phyloP scores from a whole-genome alignment of 2,329 filamentous ascomycete species.

The Monosporascus sp. region DNA sequence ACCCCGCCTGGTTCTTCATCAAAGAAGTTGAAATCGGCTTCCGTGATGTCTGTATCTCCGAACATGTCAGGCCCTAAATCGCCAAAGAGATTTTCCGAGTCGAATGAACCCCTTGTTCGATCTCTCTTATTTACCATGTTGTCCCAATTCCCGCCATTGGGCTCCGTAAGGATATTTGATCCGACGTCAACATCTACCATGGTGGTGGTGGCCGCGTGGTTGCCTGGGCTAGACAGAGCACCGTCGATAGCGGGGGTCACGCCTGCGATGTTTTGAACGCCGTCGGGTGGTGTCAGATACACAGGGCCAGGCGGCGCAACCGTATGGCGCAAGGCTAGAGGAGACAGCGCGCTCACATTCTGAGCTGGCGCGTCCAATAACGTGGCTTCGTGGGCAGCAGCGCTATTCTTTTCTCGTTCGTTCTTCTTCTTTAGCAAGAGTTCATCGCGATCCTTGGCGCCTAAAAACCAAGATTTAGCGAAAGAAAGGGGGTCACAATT shows the following conservation, averaged over 20 bases:
- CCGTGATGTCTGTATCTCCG: slow-evolving; percentile 68
- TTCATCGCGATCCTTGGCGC: slow-evolving; percentile 40
- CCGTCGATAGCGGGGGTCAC: slow-evolving; percentile 53
- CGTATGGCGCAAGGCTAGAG: slow-evolving; percentile 40
- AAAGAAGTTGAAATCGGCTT: slow-evolving; percentile 81
- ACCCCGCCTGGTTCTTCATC: slow-evolving; percentile 52
- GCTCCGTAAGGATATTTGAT: slow-evolving; percentile 22
- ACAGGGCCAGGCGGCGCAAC: slow-evolving; percentile 46
- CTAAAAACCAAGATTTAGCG: slow-evolving; percentile 44
- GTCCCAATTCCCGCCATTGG: slow-evolving; percentile 36
- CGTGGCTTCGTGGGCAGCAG: slow-evolving; percentile 35
- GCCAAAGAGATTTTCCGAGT: slow-evolving; percentile 58
- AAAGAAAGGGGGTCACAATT: slow-evolving; percentile 43
- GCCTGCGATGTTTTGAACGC: slow-evolving; percentile 46
- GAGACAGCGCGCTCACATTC: slow-evolving; percentile 45
- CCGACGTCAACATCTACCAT: slow-evolving; percentile 33
- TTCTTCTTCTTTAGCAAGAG: slow-evolving; percentile 41
- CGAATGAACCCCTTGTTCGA: slow-evolving; percentile 36
- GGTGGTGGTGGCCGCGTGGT: slow-evolving; percentile 27
- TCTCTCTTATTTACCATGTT: slow-evolving; percentile 39
- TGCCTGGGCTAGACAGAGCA: slow-evolving; percentile 49
- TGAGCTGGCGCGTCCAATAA: slow-evolving; percentile 36
- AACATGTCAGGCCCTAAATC: slow-evolving; percentile 67
- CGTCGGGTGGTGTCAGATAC: slow-evolving; percentile 69
- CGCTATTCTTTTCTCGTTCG: slow-evolving; percentile 45